Conservation (phyloP, 139 green algal species). For the Gonium pectorale region DNA sequence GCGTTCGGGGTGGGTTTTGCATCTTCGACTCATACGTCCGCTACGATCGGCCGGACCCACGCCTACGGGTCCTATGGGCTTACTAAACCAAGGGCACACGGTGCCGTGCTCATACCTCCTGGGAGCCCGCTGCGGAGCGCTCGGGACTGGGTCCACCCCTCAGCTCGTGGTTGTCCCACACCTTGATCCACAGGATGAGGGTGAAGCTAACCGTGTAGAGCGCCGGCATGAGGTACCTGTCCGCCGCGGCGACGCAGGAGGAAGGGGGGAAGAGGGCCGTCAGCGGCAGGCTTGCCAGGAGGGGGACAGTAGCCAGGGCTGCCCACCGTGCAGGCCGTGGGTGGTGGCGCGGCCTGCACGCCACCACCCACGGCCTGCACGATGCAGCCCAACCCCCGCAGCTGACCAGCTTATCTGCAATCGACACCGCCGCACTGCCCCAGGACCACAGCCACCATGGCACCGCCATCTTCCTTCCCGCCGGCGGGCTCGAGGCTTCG, state of each 20-base stretch:
- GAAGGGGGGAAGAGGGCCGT: background rate
- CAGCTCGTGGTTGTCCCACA: constrained; percentile 9
- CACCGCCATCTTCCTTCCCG: too few species aligned
- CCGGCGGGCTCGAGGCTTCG: too few species aligned
- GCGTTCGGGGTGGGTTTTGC: too few species aligned
- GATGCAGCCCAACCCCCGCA: background rate
- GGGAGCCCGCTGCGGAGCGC: too few species aligned
- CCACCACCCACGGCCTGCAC: background rate
- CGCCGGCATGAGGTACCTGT: background rate
- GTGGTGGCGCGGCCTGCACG: background rate
- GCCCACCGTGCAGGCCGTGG: background rate
- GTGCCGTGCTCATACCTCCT: too few species aligned
- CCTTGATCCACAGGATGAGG: constrained; percentile 1
- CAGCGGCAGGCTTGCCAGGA: background rate
- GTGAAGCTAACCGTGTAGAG: background rate
- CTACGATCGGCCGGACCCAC: too few species aligned
- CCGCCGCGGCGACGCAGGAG: background rate
- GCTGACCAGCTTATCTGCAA: too few species aligned
- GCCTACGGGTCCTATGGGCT: too few species aligned
- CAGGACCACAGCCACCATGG: too few species aligned
- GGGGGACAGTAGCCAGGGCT: background rate
- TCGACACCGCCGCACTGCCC: too few species aligned
- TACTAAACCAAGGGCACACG: too few species aligned
- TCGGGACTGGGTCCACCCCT: background rate
- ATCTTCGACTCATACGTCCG: too few species aligned